Evolutionary conservation across 192 early-diverging fungal species (phyloP).

Genomic region (Linnemannia schmuckeri): DNA sequence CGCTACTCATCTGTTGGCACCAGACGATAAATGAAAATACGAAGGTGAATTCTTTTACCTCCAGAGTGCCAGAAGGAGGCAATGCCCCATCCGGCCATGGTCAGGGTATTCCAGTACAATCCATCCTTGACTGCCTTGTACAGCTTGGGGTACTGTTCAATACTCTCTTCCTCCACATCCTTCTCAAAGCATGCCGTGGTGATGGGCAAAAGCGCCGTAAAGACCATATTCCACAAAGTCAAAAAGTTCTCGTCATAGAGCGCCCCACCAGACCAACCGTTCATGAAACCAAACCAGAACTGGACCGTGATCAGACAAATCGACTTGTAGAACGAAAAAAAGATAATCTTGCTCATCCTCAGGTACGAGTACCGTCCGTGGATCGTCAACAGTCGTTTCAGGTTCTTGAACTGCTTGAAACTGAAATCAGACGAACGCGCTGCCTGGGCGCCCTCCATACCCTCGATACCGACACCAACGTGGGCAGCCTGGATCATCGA

Average conservation of each 20-base stretch:
- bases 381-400: constrained; percentile 92
- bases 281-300: constrained; percentile 94
- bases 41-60: constrained; percentile 20
- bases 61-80: constrained; percentile 57
- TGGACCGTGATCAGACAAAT: constrained; percentile 96
- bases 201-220: constrained; percentile 91
- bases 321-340: constrained; percentile 99
- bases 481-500: constrained; percentile 98
- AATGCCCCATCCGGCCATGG: constrained; percentile 52
- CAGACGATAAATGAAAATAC: background rate
- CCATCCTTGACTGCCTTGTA: constrained; percentile 76
- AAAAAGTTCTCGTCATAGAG: constrained; percentile 95
- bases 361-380: constrained; percentile 96
- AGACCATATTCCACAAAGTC: constrained; percentile 91
- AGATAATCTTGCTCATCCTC: constrained; percentile 91
- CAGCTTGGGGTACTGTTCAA: constrained; percentile 95
- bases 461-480: constrained; percentile 95
- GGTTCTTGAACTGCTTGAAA: constrained; percentile 94
- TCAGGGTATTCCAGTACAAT: constrained; percentile 51
- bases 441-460: constrained; percentile 95
- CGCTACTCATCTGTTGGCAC: background rate
- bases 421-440: constrained; percentile 95
- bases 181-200: constrained; percentile 96
- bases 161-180: constrained; percentile 84
- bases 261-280: constrained; percentile 93